phyloP scores from a whole-genome alignment of 257 asterid genomes.

The Przewalskia tangutica region DNA sequence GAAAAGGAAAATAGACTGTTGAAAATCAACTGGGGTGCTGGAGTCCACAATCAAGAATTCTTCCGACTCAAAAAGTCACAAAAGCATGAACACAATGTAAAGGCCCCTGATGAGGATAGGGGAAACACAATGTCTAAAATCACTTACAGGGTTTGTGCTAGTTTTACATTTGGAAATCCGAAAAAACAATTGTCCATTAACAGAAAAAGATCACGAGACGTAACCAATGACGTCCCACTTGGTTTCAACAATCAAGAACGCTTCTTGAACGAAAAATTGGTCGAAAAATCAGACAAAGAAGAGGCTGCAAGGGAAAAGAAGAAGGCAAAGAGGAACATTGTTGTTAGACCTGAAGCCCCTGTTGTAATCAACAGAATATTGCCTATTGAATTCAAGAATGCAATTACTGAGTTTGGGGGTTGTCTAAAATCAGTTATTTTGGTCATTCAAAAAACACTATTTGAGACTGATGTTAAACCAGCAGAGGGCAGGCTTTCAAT shows the following conservation, averaged over 20 bases:
- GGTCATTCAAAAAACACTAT: neutral
- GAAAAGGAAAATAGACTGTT: neutral
- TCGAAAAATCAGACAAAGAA: neutral
- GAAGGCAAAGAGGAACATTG: neutral
- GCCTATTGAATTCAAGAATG: neutral
- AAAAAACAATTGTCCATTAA: neutral
- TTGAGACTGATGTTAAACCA: neutral
- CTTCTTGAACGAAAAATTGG: neutral
- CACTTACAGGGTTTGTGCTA: neutral
- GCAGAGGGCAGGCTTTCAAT: neutral
- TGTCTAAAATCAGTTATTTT: neutral
- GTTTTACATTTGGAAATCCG: neutral
- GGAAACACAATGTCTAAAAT: neutral
- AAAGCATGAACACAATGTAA: neutral
- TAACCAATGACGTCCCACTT: neutral
- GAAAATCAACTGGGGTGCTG: neutral
- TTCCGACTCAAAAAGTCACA: no score
- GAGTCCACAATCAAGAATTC: neutral
- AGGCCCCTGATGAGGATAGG: neutral
- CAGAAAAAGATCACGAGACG: neutral
- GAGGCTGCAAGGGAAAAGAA: neutral
- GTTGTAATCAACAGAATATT: neutral
- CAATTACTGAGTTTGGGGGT: neutral
- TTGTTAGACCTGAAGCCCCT: neutral
- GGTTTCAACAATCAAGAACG: neutral